A percentile compares a stretch with the other conserved stretches of the same genome.
These are phyloP conservation scores for Linnemannia exigua DNA, from an alignment of 192 early-diverging fungal genomes.

Conservation along the genomic window DNA sequence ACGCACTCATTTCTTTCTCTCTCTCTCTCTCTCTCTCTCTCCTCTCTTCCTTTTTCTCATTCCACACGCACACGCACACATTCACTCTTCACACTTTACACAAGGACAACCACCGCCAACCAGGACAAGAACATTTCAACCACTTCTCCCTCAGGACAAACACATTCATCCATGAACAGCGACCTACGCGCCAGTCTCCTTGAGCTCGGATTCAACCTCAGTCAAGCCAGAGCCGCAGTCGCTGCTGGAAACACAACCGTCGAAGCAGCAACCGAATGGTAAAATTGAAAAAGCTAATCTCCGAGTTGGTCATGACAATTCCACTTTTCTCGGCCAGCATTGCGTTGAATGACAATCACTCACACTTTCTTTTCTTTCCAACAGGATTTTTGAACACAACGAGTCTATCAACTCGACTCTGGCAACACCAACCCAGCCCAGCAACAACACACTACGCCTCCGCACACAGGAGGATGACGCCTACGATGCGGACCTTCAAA, in stretches of 20 bases:
- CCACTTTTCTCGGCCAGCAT: no score
- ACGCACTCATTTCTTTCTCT: no score
- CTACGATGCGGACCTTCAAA: conserved; percentile 33
- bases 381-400: conserved; percentile 41
- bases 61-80: neutral
- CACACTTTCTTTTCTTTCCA: neutral
- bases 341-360: no score
- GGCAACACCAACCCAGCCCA: neutral
- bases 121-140: neutral
- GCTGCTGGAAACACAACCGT: conserved; percentile 39
- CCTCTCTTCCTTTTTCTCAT: neutral
- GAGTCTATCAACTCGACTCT: neutral
- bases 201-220: conserved; percentile 46
- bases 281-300: neutral
- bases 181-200: conserved; percentile 48
- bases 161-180: conserved; percentile 28
- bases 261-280: conserved; percentile 45
- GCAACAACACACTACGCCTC: conserved; percentile 8
- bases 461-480: conserved; percentile 16
- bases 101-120: neutral
- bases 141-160: neutral
- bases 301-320: no score
- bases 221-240: conserved; percentile 50
- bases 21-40: neutral
- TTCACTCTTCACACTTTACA: neutral